Evolutionary conservation across 2,329 filamentous ascomycete species (phyloP).

Genomic region (Chaetothyriales sp.): DNA sequence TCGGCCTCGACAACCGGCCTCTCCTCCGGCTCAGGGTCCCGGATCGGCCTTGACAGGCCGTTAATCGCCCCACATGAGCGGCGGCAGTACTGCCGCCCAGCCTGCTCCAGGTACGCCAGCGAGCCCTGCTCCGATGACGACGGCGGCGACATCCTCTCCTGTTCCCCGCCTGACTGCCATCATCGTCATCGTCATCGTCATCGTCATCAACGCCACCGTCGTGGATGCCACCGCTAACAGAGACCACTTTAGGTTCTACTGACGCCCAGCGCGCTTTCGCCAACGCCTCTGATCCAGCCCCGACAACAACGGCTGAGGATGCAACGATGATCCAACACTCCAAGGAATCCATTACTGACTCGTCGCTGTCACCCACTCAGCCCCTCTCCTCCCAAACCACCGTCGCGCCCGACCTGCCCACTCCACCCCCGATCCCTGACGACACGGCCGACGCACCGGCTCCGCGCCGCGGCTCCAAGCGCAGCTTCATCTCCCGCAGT

Average conservation of each 20-base stretch:
- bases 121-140: constrained; percentile 1
- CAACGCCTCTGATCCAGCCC: not conserved
- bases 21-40: not conserved
- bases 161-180: no score
- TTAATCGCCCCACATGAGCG: constrained; percentile 19
- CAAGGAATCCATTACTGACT: constrained; percentile 1
- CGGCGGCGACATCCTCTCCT: not conserved
- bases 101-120: constrained; percentile 13
- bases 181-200: no score
- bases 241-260: not conserved
- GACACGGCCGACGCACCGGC: constrained; percentile 9
- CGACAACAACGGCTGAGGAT: not conserved
- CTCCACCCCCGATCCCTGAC: constrained; percentile 3
- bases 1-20: not conserved
- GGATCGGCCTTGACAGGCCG: constrained; percentile 11
- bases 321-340: constrained; percentile 12
- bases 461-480: constrained; percentile 16
- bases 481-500: constrained; percentile 16
- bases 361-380: constrained; percentile 12
- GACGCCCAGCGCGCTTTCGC: not conserved
- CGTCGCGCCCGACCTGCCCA: no score
- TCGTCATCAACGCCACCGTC: no score
- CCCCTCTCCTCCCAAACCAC: constrained; percentile 4
- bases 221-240: not conserved
- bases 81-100: constrained; percentile 16